These are phyloP conservation scores for Trichosporon inkin DNA, from an alignment of 1,284 basidiomycete genomes.

Conservation along the genomic window DNA sequence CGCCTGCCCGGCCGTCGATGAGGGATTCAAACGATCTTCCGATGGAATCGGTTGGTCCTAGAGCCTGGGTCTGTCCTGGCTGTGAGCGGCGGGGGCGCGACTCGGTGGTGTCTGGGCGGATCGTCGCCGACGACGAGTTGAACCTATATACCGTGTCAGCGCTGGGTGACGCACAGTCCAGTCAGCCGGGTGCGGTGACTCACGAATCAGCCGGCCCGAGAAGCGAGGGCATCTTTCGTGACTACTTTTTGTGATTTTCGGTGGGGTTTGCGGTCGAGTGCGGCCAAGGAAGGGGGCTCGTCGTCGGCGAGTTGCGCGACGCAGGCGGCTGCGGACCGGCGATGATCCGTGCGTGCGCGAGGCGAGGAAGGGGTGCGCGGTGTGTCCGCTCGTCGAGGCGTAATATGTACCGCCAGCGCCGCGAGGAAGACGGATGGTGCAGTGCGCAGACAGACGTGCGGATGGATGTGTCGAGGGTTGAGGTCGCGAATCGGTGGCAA, in stretches of 20 bases:
- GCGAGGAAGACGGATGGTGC: too few species aligned
- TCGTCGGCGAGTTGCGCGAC: too few species aligned
- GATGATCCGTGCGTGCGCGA: too few species aligned
- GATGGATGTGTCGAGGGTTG: neutral
- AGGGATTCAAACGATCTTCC: conserved; percentile 21
- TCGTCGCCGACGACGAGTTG: conserved; percentile 33
- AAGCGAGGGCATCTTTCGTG: conserved; percentile 15
- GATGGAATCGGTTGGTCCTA: conserved; percentile 22
- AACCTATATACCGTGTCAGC: conserved; percentile 20
- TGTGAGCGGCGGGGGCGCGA: conserved; percentile 14
- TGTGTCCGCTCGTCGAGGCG: too few species aligned
- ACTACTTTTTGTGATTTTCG: neutral
- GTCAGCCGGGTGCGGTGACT: neutral
- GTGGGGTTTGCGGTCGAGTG: neutral
- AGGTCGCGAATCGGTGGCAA: neutral
- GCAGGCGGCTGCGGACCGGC: too few species aligned
- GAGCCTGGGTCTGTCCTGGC: neutral
- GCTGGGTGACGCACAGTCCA: neutral
- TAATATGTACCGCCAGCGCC: too few species aligned
- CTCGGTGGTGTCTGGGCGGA: conserved; percentile 22
- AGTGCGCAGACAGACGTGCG: too few species aligned
- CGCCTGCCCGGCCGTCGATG: conserved; percentile 15
- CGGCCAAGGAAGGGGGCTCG: too few species aligned
- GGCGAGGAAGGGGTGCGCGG: too few species aligned
- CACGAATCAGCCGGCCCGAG: conserved; percentile 22